Percentiles rank a stretch among this genome's conserved stretches.
Conservation (phyloP, 1,139 yeast genomes). For the Nakaseomyces kungkrabaensis region DNA sequence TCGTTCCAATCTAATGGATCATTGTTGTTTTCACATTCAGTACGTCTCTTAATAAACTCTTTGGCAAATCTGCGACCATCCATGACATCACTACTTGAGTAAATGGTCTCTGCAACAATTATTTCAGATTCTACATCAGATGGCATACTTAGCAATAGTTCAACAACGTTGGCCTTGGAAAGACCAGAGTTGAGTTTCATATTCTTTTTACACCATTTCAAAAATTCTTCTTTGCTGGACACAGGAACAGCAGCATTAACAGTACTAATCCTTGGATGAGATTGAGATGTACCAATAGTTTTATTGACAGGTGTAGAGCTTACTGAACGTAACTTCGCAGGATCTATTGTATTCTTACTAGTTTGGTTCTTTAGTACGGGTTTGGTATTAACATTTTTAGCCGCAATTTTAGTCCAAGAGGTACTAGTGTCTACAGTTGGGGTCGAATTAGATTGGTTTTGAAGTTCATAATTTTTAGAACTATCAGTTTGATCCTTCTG, state of each 20-base stretch:
- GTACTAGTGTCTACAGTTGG: neutral
- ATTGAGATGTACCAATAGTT: constrained; percentile 22
- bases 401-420: constrained; percentile 26
- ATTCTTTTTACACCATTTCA: constrained; percentile 75
- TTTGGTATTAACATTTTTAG: constrained; percentile 9
- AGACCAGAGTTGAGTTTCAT: constrained; percentile 69
- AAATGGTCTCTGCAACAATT: constrained; percentile 85
- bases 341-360: constrained; percentile 11
- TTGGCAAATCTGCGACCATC: constrained; percentile 92
- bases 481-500: too few species aligned
- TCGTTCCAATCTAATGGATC: constrained; percentile 59
- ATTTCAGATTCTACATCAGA: constrained; percentile 61
- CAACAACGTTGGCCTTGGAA: constrained; percentile 63
- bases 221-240: constrained; percentile 45
- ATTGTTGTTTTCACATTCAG: constrained; percentile 52
- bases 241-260: neutral
- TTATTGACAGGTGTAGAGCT: constrained; percentile 11
- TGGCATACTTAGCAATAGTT: constrained; percentile 74
- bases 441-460: neutral
- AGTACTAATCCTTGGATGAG: constrained; percentile 15
- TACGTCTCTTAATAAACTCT: constrained; percentile 75
- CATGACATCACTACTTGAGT: constrained; percentile 82
- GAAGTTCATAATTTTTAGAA: neutral
- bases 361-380: constrained; percentile 1
- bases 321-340: constrained; percentile 19